Conservation (phyloP, 768 basidiomycete species). For the Termitomyces sp. region DNA sequence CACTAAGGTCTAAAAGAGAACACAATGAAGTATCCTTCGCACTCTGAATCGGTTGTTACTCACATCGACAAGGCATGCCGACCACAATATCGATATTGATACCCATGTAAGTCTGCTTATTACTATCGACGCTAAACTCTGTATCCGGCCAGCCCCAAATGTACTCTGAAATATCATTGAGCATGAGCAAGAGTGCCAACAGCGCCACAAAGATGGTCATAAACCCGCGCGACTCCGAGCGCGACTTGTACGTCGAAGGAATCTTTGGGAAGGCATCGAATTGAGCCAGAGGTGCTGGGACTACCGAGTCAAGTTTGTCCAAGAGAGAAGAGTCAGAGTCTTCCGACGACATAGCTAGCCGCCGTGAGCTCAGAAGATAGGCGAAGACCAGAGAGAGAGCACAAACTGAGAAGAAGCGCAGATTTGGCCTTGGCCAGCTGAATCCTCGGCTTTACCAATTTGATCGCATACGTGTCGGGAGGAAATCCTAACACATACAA, state of each 20-base stretch:
- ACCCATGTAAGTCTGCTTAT: conserved; percentile 56
- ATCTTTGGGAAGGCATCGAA: conserved; percentile 90
- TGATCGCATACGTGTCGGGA: conserved; percentile 9
- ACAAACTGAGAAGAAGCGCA: background rate
- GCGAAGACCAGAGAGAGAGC: background rate
- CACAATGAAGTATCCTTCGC: background rate
- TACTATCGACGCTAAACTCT: conserved; percentile 80
- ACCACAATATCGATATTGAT: conserved; percentile 92
- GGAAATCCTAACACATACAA: conserved; percentile 3
- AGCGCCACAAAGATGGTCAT: conserved; percentile 68
- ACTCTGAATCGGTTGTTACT: conserved; percentile 25
- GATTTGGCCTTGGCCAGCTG: conserved; percentile 1
- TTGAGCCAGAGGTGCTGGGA: conserved; percentile 59
- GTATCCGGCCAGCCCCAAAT: conserved; percentile 92
- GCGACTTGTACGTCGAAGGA: conserved; percentile 73
- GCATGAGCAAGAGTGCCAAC: conserved; percentile 66
- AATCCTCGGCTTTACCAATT: conserved; percentile 6
- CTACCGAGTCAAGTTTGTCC: conserved; percentile 57
- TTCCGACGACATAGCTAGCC: conserved; percentile 15
- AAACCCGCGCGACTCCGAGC: conserved; percentile 77
- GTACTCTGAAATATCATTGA: conserved; percentile 88
- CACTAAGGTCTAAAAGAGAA: conserved; percentile 60
- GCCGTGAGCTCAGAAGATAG: background rate
- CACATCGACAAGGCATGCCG: conserved; percentile 90
- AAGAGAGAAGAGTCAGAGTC: conserved; percentile 39